Evolutionary conservation across 108 stramenopile species (phyloP), one percentile per base, ranked within the genome.

Genomic region (Cafeteria roenbergensis): DNA sequence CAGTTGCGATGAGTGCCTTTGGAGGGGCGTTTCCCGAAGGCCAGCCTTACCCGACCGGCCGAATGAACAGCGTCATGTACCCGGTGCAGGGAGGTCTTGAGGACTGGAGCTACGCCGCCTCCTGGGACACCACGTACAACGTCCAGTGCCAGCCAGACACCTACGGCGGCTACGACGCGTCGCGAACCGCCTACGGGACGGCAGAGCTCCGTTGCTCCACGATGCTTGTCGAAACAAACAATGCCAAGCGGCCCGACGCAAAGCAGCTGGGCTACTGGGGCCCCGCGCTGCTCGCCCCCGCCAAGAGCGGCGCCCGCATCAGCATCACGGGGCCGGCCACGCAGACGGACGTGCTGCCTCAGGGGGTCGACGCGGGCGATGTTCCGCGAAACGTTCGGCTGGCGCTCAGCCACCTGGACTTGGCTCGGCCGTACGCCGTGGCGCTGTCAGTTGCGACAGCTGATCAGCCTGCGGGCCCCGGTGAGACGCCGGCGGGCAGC

Each of bases 21-120:
- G 85, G 67, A 1, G 88, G 84, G 31, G 77, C 61, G 28, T 77
- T 78, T 30, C 56, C 33, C 50, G 34, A 36, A 0, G 64, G 71
- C 25, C 66, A 72, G 38, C 20, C 68, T 0, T 86, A 88, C 60
- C 50, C 71, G 3, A 69, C 75, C 57, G 80, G 77, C 22, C 79
- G 81, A 24, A 88, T 88, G 82, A 90, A 91, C 76, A 67, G 80
- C 69, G 57, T 87, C 70, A 66, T 91, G 69, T 79, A 97, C 65
- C 88, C 88, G 27, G 83, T 89, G 30, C 57, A 84, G 29, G 95
- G 94, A 34, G 92, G 92, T n/a, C 91, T 95, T 90, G 92, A 95
- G 71, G 92, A 94, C 76, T 88, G 92, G 92, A 86, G 82, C 9
- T 92, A 91, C 78, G 88, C 87, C 0, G 90, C 88, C 9, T 88